Evolutionary conservation across 805 yeast genomes (phyloP).

Genomic region (Saccharomycopsis sp.): DNA sequence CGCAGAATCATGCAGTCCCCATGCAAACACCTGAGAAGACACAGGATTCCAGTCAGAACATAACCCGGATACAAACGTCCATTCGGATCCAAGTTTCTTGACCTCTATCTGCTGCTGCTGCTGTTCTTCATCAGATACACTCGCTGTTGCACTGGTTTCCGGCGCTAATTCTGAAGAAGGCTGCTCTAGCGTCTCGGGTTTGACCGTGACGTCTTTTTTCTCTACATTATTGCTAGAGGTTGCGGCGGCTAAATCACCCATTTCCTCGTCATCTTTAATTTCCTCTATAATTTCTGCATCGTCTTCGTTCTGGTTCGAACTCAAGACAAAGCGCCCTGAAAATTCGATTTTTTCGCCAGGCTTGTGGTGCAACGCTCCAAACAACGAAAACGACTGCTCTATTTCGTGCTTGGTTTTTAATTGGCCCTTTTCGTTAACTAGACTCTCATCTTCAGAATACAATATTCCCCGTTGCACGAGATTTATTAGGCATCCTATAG

Average conservation of each 20-base stretch:
- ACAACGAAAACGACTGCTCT: slow-evolving; percentile 20
- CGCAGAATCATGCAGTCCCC: slow-evolving; percentile 44
- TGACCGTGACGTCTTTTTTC: not conserved
- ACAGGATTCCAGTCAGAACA: slow-evolving; percentile 53
- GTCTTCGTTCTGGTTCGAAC: slow-evolving; percentile 13
- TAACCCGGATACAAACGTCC: slow-evolving; percentile 38
- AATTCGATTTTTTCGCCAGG: slow-evolving; percentile 26
- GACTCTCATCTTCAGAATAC: slow-evolving; percentile 61
- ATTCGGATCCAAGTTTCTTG: slow-evolving; percentile 33
- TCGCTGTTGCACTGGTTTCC: too few relatives aligned
- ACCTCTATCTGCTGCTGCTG: slow-evolving; percentile 11
- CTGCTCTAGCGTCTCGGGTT: not conserved
- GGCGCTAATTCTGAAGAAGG: not conserved
- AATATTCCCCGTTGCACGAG: slow-evolving; percentile 82
- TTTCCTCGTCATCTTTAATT: not conserved
- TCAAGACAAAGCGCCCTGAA: slow-evolving; percentile 30
- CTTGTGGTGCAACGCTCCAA: slow-evolving; percentile 22
- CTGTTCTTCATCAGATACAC: not conserved
- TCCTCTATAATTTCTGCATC: slow-evolving; percentile 6
- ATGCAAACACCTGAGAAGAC: slow-evolving; percentile 39
- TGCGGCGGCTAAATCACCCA: not conserved
- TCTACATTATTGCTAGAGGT: too few relatives aligned
- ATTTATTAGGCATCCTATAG: slow-evolving; percentile 76
- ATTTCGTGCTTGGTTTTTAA: slow-evolving; percentile 28
- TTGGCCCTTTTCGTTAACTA: slow-evolving; percentile 36